Evolutionary conservation across 2,329 filamentous ascomycete species (phyloP).

Genomic region (Davidsoniella eucalypti): DNA sequence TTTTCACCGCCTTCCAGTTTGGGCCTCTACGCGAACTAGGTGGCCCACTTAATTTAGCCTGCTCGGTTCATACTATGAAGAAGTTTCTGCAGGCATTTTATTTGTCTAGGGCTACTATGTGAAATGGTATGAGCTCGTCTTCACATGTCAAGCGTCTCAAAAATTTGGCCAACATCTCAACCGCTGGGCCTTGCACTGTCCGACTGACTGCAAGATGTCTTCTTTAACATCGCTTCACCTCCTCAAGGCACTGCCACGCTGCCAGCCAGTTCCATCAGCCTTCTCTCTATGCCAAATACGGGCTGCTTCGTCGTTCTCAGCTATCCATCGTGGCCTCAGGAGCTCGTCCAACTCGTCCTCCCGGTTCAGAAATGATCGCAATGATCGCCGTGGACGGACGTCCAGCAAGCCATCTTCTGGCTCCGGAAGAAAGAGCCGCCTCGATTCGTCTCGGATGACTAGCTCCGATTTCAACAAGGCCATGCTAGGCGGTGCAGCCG

Average conservation of each 20-base stretch:
- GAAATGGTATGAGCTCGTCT: too few relatives aligned
- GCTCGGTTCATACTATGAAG: too few relatives aligned
- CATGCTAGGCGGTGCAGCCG: constrained; percentile 17
- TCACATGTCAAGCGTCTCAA: too few relatives aligned
- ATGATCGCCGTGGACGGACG: not conserved
- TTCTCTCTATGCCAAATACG: not conserved
- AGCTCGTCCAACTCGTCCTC: not conserved
- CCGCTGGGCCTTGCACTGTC: not conserved
- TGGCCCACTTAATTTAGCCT: too few relatives aligned
- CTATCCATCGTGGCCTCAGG: constrained; percentile 47
- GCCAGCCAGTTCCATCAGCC: not conserved
- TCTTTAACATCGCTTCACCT: constrained; percentile 1
- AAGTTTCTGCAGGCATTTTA: too few relatives aligned
- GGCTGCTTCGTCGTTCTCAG: constrained; percentile 32
- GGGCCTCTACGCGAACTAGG: too few relatives aligned
- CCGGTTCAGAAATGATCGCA: not conserved
- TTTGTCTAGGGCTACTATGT: too few relatives aligned
- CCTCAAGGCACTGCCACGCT: not conserved
- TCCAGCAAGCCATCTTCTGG: too few relatives aligned
- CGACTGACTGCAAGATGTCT: not conserved
- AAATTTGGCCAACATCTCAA: not conserved
- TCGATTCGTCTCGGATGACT: not conserved
- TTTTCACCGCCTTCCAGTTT: constrained; percentile 4
- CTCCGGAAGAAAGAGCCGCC: not conserved
- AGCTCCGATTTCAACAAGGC: constrained; percentile 16